phyloP scores from a whole-genome alignment of 768 basidiomycete genomes.

The Psilocybe cubensis region DNA sequence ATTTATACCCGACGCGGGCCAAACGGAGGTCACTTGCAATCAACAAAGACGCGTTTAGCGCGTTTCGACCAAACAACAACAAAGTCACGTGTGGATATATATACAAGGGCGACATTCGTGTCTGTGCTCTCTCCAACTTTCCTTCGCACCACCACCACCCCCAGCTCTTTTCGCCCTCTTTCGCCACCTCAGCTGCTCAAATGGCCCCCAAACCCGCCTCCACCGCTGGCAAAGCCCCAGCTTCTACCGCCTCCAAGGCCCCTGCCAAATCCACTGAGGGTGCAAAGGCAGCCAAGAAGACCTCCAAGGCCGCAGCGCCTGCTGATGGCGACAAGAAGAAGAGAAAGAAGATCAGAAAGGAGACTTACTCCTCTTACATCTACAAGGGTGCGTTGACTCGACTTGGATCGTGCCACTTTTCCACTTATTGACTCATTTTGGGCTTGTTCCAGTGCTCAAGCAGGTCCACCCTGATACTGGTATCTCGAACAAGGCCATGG shows the following conservation, averaged over 20 bases:
- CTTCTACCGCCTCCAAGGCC: constrained; percentile 72
- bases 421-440: constrained; percentile 11
- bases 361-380: constrained; percentile 93
- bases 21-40: constrained; percentile 21
- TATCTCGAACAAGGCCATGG: constrained; percentile 98
- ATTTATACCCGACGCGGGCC: constrained; percentile 36
- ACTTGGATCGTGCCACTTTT: constrained; percentile 25
- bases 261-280: constrained; percentile 68
- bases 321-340: constrained; percentile 85
- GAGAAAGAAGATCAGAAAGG: constrained; percentile 83
- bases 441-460: constrained; percentile 69
- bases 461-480: constrained; percentile 98
- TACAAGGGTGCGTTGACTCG: constrained; percentile 65
- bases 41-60: constrained; percentile 41
- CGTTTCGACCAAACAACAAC: constrained; percentile 45
- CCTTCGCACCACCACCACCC: constrained; percentile 32
- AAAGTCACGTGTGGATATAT: constrained; percentile 51
- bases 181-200: constrained; percentile 18
- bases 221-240: constrained; percentile 83
- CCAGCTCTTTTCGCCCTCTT: constrained; percentile 25
- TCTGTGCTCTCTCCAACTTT: constrained; percentile 26
- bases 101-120: constrained; percentile 26
- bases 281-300: constrained; percentile 82
- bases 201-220: constrained; percentile 88
- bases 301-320: constrained; percentile 62